Evolutionary conservation across 495 filamentous ascomycete genomes (phyloP), one percentile per base, ranked within the genome.

Genomic region (Aspergillus campestris): DNA sequence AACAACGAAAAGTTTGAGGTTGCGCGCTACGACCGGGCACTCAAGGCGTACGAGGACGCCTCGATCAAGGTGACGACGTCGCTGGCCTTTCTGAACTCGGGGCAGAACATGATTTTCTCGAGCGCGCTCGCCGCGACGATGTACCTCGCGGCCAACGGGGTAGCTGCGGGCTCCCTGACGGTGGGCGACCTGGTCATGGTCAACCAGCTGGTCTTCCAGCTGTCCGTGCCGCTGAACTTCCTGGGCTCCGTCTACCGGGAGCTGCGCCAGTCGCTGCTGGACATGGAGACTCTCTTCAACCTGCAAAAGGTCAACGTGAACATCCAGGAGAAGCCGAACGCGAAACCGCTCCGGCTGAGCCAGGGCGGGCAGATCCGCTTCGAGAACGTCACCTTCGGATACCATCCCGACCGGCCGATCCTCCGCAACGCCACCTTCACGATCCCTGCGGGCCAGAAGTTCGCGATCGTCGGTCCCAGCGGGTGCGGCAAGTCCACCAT

Each of bases 241-340:
- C 71, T 98, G 1, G 92, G 92, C 8, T 89, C 86, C 6, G 89
- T 98, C 5, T 98, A 98, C 62, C 84, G 92, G 49, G 94, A 98
- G 69, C 75, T 98, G 38, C 76, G 92, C 34, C 94, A 98, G 67
- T 95, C 89, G 9, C 70, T 97, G 39, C 66, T 97, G 42, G 92
- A 98, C 60, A 97, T 98, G 94, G 92, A 97, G 65, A 96, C 94
- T 1, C 75, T 97, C 9, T 98, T 98, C 73, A 95, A 94, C 60
- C 72, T 98, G n/a, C 94, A 98, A 61, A 96, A 94, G 60, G 94
- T 97, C 57, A 95, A 97, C 51, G 81, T 96, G 32, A 79, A 81
- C 13, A 83, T 97, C 59, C 81, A 81, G 54, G 90, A 97, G 42
- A 65, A 72, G 30, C 73, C 79, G 14, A 69, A 87, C 49, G 86